phyloP scores from a whole-genome alignment of 768 basidiomycete species.

The Trametes elegans region DNA sequence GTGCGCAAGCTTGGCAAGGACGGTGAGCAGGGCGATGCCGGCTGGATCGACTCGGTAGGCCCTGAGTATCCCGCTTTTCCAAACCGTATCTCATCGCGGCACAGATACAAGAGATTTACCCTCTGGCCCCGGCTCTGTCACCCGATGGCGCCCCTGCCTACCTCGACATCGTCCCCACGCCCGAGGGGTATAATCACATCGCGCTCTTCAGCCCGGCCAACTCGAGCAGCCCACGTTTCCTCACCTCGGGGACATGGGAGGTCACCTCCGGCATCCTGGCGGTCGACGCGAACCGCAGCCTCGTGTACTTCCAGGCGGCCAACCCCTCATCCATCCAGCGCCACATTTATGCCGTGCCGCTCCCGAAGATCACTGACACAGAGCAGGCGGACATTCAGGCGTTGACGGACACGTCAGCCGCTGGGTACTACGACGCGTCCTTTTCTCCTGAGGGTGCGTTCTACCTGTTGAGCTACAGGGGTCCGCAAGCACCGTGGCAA shows the following conservation, averaged over 20 bases:
- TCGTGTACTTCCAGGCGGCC: conserved; percentile 91
- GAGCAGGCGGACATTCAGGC: conserved; percentile 27
- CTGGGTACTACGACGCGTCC: conserved; percentile 58
- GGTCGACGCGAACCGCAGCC: conserved; percentile 61
- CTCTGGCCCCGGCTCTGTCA: conserved; percentile 47
- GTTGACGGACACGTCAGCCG: conserved; percentile 49
- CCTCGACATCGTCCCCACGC: conserved; percentile 83
- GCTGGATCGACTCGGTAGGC: conserved; percentile 89
- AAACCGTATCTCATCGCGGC: neutral
- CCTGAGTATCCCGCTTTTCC: conserved; percentile 12
- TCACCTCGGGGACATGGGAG: conserved; percentile 91
- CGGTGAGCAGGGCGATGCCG: conserved; percentile 87
- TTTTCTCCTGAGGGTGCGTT: conserved; percentile 89
- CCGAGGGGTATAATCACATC: conserved; percentile 87
- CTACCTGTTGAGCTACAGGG: conserved; percentile 76
- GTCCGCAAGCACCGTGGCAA: conserved; percentile 88
- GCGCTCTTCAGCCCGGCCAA: conserved; percentile 84
- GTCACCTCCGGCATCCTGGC: conserved; percentile 72
- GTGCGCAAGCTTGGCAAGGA: conserved; percentile 76
- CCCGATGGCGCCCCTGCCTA: conserved; percentile 60
- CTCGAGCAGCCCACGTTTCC: conserved; percentile 67
- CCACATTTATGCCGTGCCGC: conserved; percentile 74
- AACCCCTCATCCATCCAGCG: conserved; percentile 79
- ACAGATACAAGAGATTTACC: conserved; percentile 63
- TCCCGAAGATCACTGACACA: conserved; percentile 50